Evolutionary conservation across 306 rosid genomes (phyloP), one percentile per base, ranked within the genome.

Genomic region (Clitoria ternatea): DNA sequence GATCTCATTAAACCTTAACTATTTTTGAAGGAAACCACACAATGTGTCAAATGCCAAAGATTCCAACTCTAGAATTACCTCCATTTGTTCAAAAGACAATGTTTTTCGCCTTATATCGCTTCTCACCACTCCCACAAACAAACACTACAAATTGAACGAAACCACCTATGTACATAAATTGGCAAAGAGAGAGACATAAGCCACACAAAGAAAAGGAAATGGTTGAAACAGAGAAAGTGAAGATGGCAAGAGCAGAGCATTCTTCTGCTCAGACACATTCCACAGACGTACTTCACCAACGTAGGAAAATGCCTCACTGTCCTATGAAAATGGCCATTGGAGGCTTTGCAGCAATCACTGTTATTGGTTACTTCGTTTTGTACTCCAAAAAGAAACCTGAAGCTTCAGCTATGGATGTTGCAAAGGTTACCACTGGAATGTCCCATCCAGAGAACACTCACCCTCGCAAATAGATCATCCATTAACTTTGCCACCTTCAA

Each of bases 381-480:
- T 84, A 82, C 81, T 57, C 86, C 73, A 85, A 82, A 63, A 89
- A 89, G 82, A 86, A 86, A 81, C 91, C 89, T 0, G 91, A 89
- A 73, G 91, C 96, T 30, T 80, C 92, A 6, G 88, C 91, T 1
- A 8, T 79, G 27, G 92, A 89, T 20, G 88, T 86, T 40, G 96
- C 96, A 4, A 87, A 79, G 86, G 89, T 85, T 60, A 36, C 80
- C 32, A 24, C 76, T 26, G 87, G 87, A 0, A 6, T 63, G 14
- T 32, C 82, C 6, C 14, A 14, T 59, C 85, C 91, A 0, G 82
- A 79, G 0, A 49, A 77, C 69, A 84, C 86, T 0, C 82, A 22
- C 72, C 85, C 85, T 3, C 72, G 61, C 36, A 26, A 54, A 2
- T 54, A 53, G 14, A 8, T 47, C 53, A 45, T 23, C 50, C 15